A percentile compares a stretch with the other conserved stretches of the same genome.
Conservation (phyloP, 805 yeast species). For the Tetrapisispora namnaoensis region DNA sequence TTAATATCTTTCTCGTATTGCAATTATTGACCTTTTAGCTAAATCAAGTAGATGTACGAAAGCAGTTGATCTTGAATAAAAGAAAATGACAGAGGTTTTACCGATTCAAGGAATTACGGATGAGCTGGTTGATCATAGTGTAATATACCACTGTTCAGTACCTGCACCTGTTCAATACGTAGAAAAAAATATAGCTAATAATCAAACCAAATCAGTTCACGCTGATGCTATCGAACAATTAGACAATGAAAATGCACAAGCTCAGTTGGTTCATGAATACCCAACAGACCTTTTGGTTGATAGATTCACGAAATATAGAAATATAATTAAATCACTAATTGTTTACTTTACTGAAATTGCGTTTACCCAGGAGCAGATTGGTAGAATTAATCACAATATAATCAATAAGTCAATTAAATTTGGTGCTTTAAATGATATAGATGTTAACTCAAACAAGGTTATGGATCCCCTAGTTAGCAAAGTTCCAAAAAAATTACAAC, state of each 20-base stretch:
- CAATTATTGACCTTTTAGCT: too few relatives aligned
- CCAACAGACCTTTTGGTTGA: conserved; percentile 79
- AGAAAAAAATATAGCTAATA: background rate
- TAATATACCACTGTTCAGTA: background rate
- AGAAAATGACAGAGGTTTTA: background rate
- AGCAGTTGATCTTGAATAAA: background rate
- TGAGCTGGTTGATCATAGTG: background rate
- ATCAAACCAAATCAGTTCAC: background rate
- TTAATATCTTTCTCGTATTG: too few relatives aligned
- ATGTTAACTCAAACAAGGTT: conserved; percentile 25
- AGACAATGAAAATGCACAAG: background rate
- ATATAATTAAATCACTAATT: conserved; percentile 57
- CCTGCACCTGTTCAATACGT: background rate
- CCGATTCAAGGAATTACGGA: background rate
- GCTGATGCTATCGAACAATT: background rate
- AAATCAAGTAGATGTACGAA: background rate
- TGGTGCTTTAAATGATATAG: conserved; percentile 27
- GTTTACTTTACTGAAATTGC: conserved; percentile 65
- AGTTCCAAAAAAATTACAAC: conserved; percentile 22
- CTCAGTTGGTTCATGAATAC: conserved; percentile 25
- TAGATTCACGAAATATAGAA: conserved; percentile 72
- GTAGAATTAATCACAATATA: conserved; percentile 52
- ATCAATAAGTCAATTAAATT: conserved; percentile 49
- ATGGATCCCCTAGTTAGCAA: conserved; percentile 43
- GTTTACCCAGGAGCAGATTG: conserved; percentile 68